phyloP scores from a whole-genome alignment of 441 rosid species.

The Mallotus repandus region DNA sequence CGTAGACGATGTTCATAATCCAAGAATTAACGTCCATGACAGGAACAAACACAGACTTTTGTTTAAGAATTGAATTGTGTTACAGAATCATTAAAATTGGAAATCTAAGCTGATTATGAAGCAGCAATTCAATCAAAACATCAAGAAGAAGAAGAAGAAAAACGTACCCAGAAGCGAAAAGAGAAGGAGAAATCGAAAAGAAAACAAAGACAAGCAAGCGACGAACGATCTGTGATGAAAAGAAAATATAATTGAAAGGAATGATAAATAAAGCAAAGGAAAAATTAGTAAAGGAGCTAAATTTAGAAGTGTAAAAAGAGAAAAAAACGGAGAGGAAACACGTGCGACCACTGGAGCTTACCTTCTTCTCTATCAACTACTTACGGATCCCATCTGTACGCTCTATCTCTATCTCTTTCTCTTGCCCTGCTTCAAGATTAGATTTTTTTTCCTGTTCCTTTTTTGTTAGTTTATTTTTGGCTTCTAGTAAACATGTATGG shows the following conservation, averaged over 20 bases:
- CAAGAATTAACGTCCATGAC: not conserved
- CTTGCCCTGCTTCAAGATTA: slow-evolving; percentile 19
- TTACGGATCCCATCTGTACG: slow-evolving; percentile 26
- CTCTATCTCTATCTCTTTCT: not conserved
- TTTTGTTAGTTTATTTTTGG: not conserved
- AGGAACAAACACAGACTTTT: not conserved
- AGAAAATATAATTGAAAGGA: slow-evolving; percentile 12
- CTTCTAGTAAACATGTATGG: no score
- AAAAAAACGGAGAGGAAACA: slow-evolving; percentile 20
- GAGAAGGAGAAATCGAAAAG: not conserved
- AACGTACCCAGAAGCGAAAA: slow-evolving; percentile 17
- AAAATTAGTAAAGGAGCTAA: slow-evolving; percentile 23
- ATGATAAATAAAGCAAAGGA: not conserved
- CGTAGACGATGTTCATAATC: not conserved
- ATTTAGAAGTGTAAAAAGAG: slow-evolving; percentile 19
- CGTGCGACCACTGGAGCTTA: slow-evolving; percentile 34
- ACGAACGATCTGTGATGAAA: not conserved
- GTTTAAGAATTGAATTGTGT: not conserved
- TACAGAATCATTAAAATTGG: not conserved
- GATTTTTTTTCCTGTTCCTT: slow-evolving; percentile 9
- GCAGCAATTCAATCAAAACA: not conserved
- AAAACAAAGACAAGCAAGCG: no score
- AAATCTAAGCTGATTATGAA: not conserved
- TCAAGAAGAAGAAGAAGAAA: not conserved
- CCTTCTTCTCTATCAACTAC: slow-evolving; percentile 15